Base-by-base conservation (phyloP, 768 basidiomycete species). In the Xerocomellus amylosporus region DNA sequence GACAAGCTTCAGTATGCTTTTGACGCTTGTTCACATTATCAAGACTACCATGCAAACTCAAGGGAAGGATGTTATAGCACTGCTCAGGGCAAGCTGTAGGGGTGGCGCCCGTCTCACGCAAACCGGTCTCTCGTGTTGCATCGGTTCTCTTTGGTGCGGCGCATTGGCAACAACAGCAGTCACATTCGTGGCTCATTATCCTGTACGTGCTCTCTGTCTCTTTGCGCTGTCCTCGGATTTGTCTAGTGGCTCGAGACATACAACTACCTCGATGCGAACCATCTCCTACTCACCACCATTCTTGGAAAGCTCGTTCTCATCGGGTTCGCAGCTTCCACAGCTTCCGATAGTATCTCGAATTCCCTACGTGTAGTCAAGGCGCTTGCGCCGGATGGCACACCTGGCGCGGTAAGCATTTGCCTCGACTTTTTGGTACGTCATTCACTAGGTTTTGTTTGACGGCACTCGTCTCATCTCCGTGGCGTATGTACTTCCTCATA, bases 41-140 rank as follows among this genome's bases (percentile, higher is more conserved):
- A 97, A 98, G 79, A 98, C 96, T 5, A 98, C 93, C 1, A 75
- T 98, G 73, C 96, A 98, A 72, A 90, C 96, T 0, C 87, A 95
- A 64, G 95, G 95, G 13, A 81, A 77, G 58, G 69, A 74, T 2
- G 95, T 90, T 0, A 74, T 87, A 51, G 64, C 68, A 31, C 81
- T 98, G 46, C 74, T 98, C 36, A 79, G 75, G 54, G 75, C 78
- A 46, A 7, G 12, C 34, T 28, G 24, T 24, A 20, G 0, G 13
- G 2, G 9, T 12, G 28, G 28, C 20, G 6, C n/a, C 19, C 28
- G 22, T 49, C 33, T 47, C 20, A 51, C 33, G 7, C 20, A 28
- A 2, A 31, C 42, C 49, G n/a, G n/a, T 45, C 22, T 43, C 31
- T 31, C 34, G 8, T 49, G 19, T 43, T 10, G 94, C 10, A 69